These are phyloP conservation scores for Colletotrichum noveboracense DNA, from an alignment of 2,329 filamentous ascomycete species.

Conservation along the genomic window DNA sequence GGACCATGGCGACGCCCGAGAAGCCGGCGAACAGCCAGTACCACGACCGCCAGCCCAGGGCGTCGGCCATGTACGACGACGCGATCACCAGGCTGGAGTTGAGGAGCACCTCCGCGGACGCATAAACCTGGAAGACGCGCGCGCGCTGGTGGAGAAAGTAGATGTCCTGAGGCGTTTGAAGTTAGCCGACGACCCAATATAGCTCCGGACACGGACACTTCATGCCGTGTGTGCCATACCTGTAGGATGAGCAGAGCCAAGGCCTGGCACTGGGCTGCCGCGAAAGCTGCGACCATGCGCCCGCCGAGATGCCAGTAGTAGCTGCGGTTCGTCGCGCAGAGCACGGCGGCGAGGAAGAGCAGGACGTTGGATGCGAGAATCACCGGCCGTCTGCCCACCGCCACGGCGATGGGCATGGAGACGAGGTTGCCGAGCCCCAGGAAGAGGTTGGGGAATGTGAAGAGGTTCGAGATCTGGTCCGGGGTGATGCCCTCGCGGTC, in stretches of 20 bases:
- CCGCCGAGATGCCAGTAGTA: conserved; percentile 16
- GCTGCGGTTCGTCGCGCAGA: conserved; percentile 10
- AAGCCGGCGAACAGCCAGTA: conserved; percentile 15
- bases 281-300: conserved; percentile 2
- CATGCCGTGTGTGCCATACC: neutral
- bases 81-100: conserved; percentile 8
- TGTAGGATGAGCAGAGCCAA: conserved; percentile 10
- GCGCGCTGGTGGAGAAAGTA: conserved; percentile 15
- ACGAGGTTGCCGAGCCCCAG: conserved; percentile 32
- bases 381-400: conserved; percentile 35
- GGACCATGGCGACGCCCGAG: neutral
- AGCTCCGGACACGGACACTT: neutral
- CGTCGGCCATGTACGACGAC: conserved; percentile 8
- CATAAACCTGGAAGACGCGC: conserved; percentile 7
- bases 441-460: conserved; percentile 35
- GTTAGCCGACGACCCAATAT: neutral
- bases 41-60: conserved; percentile 1
- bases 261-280: conserved; percentile 3
- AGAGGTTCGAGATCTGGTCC: conserved; percentile 24
- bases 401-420: conserved; percentile 37
- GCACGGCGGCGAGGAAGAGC: conserved; percentile 28
- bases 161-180: neutral
- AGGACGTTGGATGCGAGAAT: conserved; percentile 32
- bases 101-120: conserved; percentile 1
- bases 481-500: conserved; percentile 19